Evolutionary conservation across 768 basidiomycete genomes (phyloP), one percentile per base, ranked within the genome.

Genomic region (Podaxis sp.): DNA sequence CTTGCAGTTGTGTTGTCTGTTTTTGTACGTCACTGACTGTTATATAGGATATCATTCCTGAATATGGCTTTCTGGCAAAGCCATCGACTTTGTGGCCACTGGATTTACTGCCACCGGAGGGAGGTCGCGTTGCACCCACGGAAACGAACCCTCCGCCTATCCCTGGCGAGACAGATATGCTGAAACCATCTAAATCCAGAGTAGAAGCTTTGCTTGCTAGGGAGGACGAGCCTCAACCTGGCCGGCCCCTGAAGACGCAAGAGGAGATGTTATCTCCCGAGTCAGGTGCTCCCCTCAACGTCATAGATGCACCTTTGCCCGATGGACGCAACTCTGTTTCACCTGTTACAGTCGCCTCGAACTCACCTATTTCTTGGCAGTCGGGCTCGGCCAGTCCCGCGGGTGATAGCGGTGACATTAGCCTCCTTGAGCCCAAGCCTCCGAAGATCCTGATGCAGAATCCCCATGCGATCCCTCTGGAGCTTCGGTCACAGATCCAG

Each of bases 401-500:
- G 2, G n/a, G 22, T 49, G 22, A 22, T 12, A 8, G 12, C 13
- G 12, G 27, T 22, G 15, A 22, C n/a, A 50, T 72, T 13, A 72
- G 82, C 24, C 66, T 72, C 24, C 82, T 79, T 79, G 80, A 85
- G 65, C 82, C 84, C 0, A 82, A 79, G 64, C 84, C 85, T 2
- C 83, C 84, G 1, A 84, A 84, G 67, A 80, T 85, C 2, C 72
- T 84, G 25, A 85, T 84, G 82, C 72, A 81, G 17, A 72, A 82
- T 67, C 75, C 79, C 0, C 66, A 77, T 15, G 73, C 72, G 4
- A 67, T 71, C 0, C 82, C 84, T 0, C 68, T 85, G 55, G 83
- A 85, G 65, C 63, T 85, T 27, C 78, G 74, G 19, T 80, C 85
- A 1, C 90, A 91, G 67, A 91, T 93, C 15, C 92, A 94, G 72